Evolutionary conservation across 2,329 filamentous ascomycete genomes (phyloP), one percentile per base, ranked within the genome.

Genomic region (Ophiostoma sp.): DNA sequence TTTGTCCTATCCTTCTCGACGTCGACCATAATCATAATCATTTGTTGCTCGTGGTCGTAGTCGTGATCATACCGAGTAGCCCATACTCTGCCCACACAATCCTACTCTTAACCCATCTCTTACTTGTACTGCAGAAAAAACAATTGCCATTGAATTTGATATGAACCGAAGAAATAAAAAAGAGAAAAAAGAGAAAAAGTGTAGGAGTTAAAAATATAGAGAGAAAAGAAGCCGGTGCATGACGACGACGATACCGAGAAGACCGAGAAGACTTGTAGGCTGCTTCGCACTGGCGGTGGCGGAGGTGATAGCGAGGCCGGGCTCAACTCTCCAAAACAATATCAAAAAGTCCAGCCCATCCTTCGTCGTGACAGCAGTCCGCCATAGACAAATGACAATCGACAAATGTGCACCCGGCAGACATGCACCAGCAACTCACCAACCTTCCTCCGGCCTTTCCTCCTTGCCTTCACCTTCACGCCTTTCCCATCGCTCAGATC

Each of bases 211-310:
- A 66, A 65, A 66, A 41, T 36, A 66, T 41, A 65, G 64, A 48
- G 72, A 66, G 15, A 67, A 74, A 74, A 13, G 72, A 70, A 20
- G 70, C 69, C 2, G 20, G 65, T 67, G 65, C 65, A 57, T 17
- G 52, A 68, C 17, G 69, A 66, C 39, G 52, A 66, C 67, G 68
- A 60, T 67, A 68, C 44, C 68, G 20, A 2, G 70, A 71, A 10
- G 72, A 70, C 11, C 67, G 62, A 8, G 68, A 67, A 71, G 60
- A 4, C 66, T 73, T 11, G 70, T 67, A 52, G 44, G 44, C 44
- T 17, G 67, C 62, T n/a, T 39, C 20, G 62, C 35, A 23, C 35
- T 5, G 65, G 36, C 7, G 64, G 64, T 27, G 65, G 65, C 65
- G 39, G 36, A 48, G 36, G 65, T 23, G 35, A 17, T 33, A 39